Conservation (phyloP, 164 flowering plant species). For the Akebia trifoliata region DNA sequence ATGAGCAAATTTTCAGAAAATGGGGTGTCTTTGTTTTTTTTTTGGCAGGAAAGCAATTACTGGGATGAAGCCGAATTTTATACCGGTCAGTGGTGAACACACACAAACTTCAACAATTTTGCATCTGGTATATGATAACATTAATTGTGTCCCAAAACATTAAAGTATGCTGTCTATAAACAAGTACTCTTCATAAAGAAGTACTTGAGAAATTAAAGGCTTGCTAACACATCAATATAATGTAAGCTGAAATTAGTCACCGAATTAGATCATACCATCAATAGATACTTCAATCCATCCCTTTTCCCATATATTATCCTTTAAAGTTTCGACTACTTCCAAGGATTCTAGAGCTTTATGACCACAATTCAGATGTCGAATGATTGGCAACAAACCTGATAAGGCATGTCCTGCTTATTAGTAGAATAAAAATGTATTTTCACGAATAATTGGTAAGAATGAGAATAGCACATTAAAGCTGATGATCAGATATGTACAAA, state of each 20-base stretch:
- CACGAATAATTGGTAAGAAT: constrained; percentile 45
- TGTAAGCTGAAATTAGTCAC: neutral
- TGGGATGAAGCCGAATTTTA: too few species aligned
- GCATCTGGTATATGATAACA: too few species aligned
- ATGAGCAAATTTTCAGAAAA: too few species aligned
- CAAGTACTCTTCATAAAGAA: neutral
- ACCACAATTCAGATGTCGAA: constrained; percentile 45
- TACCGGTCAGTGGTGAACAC: too few species aligned
- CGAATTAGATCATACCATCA: constrained; percentile 45
- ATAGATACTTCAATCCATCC: constrained; percentile 54
- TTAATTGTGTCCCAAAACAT: too few species aligned
- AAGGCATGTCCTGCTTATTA: constrained; percentile 5
- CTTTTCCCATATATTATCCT: constrained; percentile 24
- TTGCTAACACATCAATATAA: neutral
- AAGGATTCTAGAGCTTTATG: constrained; percentile 44
- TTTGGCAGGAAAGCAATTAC: too few species aligned
- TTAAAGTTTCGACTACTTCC: constrained; percentile 31
- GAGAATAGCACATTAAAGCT: neutral
- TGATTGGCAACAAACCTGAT: constrained; percentile 77
- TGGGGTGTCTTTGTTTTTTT: too few species aligned
- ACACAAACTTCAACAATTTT: too few species aligned
- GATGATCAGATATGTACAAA: neutral
- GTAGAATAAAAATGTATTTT: neutral
- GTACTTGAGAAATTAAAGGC: too few species aligned
- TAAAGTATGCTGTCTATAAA: neutral